Evolutionary conservation across 306 rosid genomes (phyloP).

Genomic region (Luffa aegyptiaca): DNA sequence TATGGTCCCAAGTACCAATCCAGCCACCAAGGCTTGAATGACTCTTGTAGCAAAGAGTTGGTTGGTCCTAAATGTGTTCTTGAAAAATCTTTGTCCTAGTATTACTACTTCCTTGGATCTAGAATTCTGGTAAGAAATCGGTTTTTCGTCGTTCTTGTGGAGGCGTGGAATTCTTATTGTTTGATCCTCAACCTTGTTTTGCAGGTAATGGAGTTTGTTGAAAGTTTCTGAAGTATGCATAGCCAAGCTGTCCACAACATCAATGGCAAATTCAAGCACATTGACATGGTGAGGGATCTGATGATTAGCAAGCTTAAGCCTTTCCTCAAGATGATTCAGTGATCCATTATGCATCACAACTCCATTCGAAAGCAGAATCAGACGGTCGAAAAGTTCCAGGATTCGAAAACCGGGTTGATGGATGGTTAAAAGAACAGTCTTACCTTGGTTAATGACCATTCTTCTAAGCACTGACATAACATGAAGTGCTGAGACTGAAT

Average conservation of each 20-base stretch:
- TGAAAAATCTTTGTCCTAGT: conserved; percentile 76
- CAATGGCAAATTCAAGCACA: conserved; percentile 72
- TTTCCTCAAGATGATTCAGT: conserved; percentile 52
- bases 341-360: conserved; percentile 69
- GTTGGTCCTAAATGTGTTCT: conserved; percentile 79
- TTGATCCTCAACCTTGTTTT: not conserved
- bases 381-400: conserved; percentile 50
- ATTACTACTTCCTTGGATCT: conserved; percentile 43
- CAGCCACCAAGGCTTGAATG: conserved; percentile 41
- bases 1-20: conserved; percentile 36
- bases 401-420: conserved; percentile 95
- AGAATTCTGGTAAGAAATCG: conserved; percentile 36
- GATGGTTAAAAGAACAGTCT: conserved; percentile 71
- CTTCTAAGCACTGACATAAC: conserved; percentile 66
- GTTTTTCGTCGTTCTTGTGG: conserved; percentile 26
- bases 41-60: conserved; percentile 52
- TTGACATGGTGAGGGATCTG: conserved; percentile 67
- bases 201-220: conserved; percentile 22
- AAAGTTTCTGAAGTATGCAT: conserved; percentile 42
- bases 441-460: conserved; percentile 63
- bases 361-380: conserved; percentile 68
- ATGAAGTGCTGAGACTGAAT: conserved; percentile 87
- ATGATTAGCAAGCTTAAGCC: conserved; percentile 49
- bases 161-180: conserved; percentile 17
- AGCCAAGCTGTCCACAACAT: conserved; percentile 55